Conservation (phyloP, 78 protist species). For the Tieghemostelium lacteum region DNA sequence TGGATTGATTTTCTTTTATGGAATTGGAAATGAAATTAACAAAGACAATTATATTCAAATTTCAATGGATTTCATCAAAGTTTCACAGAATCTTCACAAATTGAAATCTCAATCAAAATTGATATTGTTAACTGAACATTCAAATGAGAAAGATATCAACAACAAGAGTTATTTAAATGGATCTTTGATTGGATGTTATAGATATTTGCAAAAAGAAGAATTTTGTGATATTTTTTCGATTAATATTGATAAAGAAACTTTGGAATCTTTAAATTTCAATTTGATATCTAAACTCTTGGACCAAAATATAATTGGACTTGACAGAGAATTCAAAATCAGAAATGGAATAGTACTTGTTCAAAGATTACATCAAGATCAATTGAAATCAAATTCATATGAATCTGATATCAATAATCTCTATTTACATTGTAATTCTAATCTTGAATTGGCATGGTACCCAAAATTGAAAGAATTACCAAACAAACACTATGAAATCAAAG, state of each 20-base stretch:
- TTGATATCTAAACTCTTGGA: conserved; percentile 16
- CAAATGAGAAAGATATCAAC: too few species aligned
- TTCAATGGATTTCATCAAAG: too few species aligned
- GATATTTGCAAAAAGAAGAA: conserved; percentile 48
- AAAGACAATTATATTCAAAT: too few species aligned
- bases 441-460: conserved; percentile 14
- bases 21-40: too few species aligned
- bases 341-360: conserved; percentile 9
- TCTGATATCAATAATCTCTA: background rate
- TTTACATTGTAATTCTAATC: conserved; percentile 22
- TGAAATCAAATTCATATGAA: conserved; percentile 9
- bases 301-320: conserved; percentile 15
- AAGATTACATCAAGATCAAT: conserved; percentile 19
- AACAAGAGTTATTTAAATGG: conserved; percentile 14
- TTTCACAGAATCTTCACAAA: too few species aligned
- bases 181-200: conserved; percentile 43
- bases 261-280: background rate
- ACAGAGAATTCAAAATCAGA: conserved; percentile 25
- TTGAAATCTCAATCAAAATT: too few species aligned
- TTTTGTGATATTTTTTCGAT: conserved; percentile 1
- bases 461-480: background rate
- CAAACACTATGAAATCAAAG: conserved; percentile 35
- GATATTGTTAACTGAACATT: too few species aligned
- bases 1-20: too few species aligned
- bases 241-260: conserved; percentile 21